phyloP scores from a whole-genome alignment of 1,139 yeast genomes.

The Kodamaea ohmeri region DNA sequence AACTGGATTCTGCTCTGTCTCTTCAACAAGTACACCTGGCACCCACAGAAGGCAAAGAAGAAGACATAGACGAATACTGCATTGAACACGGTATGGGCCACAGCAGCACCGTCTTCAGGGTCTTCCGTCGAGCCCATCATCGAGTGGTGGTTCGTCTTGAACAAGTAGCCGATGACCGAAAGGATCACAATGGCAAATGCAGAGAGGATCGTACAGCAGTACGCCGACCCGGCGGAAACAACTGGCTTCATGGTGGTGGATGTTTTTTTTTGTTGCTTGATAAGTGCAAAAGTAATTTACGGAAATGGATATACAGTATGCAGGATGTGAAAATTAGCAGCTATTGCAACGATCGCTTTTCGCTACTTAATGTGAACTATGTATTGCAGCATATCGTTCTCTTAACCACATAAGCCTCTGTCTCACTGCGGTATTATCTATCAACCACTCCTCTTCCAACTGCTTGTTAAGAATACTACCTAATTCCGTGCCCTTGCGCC shows the following conservation, averaged over 20 bases:
- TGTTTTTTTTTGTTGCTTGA: constrained; percentile 4
- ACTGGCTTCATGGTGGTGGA: constrained; percentile 24
- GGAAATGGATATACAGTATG: not conserved
- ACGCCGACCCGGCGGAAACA: constrained; percentile 68
- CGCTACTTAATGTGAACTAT: constrained; percentile 3
- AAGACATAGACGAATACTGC: constrained; percentile 82
- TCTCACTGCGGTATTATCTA: constrained; percentile 25
- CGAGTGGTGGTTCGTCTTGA: constrained; percentile 78
- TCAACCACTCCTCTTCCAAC: constrained; percentile 25
- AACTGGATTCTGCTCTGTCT: constrained; percentile 58
- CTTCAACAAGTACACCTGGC: constrained; percentile 64
- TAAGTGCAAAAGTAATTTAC: constrained; percentile 3
- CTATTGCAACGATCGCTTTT: no score
- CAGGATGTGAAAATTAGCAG: constrained; percentile 4
- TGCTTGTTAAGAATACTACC: constrained; percentile 8
- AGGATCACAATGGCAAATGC: constrained; percentile 88
- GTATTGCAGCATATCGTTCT: constrained; percentile 24
- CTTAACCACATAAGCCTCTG: constrained; percentile 30
- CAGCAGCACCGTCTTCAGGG: constrained; percentile 92
- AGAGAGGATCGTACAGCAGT: constrained; percentile 91
- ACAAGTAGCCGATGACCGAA: constrained; percentile 78
- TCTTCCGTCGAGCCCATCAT: constrained; percentile 90
- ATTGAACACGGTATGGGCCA: constrained; percentile 83
- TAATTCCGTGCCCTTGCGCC: constrained; percentile 1
- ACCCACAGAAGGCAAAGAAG: constrained; percentile 86